Base-by-base conservation (phyloP, 192 early-diverging fungal genomes). In the Coemansia sp. region DNA sequence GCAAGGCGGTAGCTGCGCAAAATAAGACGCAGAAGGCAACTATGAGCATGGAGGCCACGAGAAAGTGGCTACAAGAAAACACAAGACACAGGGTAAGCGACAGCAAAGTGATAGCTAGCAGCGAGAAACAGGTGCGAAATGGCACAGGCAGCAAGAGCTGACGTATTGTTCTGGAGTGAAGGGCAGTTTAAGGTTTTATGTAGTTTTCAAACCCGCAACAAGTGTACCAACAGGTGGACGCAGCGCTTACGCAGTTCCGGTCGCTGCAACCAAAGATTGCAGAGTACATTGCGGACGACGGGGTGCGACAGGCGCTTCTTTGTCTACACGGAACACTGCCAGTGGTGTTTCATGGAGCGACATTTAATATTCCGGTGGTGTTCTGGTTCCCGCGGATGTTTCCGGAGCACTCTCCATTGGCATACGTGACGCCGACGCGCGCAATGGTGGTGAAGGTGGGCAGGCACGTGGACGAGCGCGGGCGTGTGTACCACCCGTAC, bases 341-440 rank as follows among this genome's bases (percentile, higher is more conserved):
- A 3, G 93, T 98, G 32, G 85, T 86, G 17, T 98, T 91, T 68
- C 87, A 88, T 51, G 88, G 87, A 2, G 80, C 74, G 2, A 85
- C 88, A 31, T 96, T 96, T 80, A 96, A 98, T 73, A 96, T 98
- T 54, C 96, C 95, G 1, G 85, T 98, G 4, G 89, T 88, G 10
- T 84, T 94, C 32, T 96, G 93, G 93, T 76, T 96, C 14, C 95
- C 95, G 50, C 85, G 85, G 27, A 82, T 78, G 33, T 98, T 95
- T 68, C 96, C 96, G 6, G 71, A 80, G 51, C 74, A 86, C 57
- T 85, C 94, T 27, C 95, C 96, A 20, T 83, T 94, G 61, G 85
- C 85, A 2, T 93, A 90, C 69, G 96, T 98, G 27, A 90, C 86
- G 21, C 96, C 96, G 23, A 98, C 96, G 20, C 82, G 87, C 7